Evolutionary conservation across 192 early-diverging fungal genomes (phyloP), one percentile per base, ranked within the genome.

Genomic region (Coemansia sp.): DNA sequence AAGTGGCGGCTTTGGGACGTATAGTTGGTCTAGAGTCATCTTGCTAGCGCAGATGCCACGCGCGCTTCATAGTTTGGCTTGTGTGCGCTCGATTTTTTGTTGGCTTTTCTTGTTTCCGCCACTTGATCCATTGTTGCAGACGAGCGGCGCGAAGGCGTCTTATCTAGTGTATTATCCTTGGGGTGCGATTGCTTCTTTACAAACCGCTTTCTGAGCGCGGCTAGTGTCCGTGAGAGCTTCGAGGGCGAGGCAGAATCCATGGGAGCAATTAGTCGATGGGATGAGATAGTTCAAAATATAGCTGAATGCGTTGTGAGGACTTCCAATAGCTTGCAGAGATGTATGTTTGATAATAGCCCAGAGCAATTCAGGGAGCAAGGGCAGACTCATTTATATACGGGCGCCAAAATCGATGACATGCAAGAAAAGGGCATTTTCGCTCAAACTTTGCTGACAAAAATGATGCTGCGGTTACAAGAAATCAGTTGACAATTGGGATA

Each of bases 31-130:
- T 17, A 15, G 22, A 43, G 3, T 26, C 58, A 65, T 51, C 53
- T 65, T 19, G 45, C 36, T 19, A 65, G 38, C 34, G 51, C 50
- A 10, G 51, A 50, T 23, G 49, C 49, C 1, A 52, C 55, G 15
- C 56, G 51, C 13, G 63, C 55, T 43, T 65, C 56, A 31, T 65
- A 65, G 26, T 58, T 51, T 30, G 56, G 56, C 18, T 42, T 58
- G 0, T 53, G 35, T 9, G 14, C 15, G 2, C 4, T 14, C 8
- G 29, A 2, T 8, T 45, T 52, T 10, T 23, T 25, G 26, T 5
- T 31, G 5, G 47, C 21, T 14, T 41, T 35, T 47, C 14, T 13
- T 10, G 33, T 15, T 4, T 35, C 31, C 13, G 43, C 14, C 22
- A 10, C 38, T 21, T 3, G 25, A n/a, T 36, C 50, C 13, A 58